These are phyloP conservation scores for Strobilomyces dryophilus DNA, from an alignment of 768 basidiomycete species.

Conservation along the genomic window DNA sequence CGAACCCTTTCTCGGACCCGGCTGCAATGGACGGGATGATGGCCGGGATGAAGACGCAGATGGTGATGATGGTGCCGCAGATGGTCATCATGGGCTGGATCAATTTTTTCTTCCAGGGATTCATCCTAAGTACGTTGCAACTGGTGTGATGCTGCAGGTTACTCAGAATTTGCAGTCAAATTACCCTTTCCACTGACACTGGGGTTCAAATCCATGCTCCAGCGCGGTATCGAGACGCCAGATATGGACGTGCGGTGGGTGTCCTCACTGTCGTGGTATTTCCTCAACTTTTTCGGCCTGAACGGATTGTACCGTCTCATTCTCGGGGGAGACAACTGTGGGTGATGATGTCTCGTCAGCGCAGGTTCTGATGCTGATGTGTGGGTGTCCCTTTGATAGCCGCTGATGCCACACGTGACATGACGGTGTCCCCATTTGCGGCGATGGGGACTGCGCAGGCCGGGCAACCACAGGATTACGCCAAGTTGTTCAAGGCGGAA, in stretches of 20 bases:
- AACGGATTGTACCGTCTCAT: slow-evolving; percentile 94
- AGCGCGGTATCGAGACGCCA: slow-evolving; percentile 89
- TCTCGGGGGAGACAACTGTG: slow-evolving; percentile 86
- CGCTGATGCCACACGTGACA: slow-evolving; percentile 74
- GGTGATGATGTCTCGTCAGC: slow-evolving; percentile 25
- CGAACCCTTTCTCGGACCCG: slow-evolving; percentile 87
- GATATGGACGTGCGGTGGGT: slow-evolving; percentile 99
- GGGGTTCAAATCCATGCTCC: slow-evolving; percentile 97
- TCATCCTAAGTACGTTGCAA: slow-evolving; percentile 81
- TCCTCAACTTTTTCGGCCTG: slow-evolving; percentile 96
- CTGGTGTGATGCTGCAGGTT: not conserved
- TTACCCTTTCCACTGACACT: slow-evolving; percentile 95
- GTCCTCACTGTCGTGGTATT: slow-evolving; percentile 98
- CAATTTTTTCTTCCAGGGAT: slow-evolving; percentile 99
- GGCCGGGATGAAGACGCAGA: slow-evolving; percentile 98
- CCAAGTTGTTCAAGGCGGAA: slow-evolving; percentile 88
- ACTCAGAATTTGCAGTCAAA: slow-evolving; percentile 57
- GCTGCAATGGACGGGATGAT: slow-evolving; percentile 97
- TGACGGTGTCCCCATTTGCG: slow-evolving; percentile 68
- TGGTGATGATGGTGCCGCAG: slow-evolving; percentile 98
- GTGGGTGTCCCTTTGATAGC: slow-evolving; percentile 40
- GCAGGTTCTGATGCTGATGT: slow-evolving; percentile 12
- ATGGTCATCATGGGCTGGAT: slow-evolving; percentile 99
- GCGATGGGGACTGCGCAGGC: slow-evolving; percentile 42
- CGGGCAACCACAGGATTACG: slow-evolving; percentile 74